Conservation (phyloP, 495 filamentous ascomycete genomes). For the Diplogelasinospora grovesii region DNA sequence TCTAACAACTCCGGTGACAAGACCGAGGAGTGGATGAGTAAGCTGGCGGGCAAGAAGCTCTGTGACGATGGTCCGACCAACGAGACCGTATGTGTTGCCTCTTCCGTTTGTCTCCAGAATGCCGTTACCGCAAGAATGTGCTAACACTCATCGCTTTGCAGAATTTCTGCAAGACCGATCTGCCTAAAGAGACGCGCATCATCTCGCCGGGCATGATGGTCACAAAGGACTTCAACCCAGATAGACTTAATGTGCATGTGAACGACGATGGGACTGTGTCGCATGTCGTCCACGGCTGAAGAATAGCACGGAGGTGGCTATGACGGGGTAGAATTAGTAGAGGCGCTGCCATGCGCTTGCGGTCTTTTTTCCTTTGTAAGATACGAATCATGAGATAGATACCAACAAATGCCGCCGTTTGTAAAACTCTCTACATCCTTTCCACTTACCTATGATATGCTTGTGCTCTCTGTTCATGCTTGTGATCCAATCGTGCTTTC, state of each 20-base stretch:
- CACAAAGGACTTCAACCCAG: slow-evolving; percentile 54
- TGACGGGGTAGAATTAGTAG: no score
- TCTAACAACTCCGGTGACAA: slow-evolving; percentile 41
- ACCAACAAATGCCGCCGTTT: no score
- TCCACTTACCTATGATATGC: no score
- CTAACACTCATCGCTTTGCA: slow-evolving; percentile 26
- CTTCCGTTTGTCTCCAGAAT: neutral
- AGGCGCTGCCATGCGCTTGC: neutral
- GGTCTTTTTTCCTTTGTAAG: no score
- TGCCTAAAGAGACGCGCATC: slow-evolving; percentile 62
- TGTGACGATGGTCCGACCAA: slow-evolving; percentile 31
- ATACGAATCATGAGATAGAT: no score
- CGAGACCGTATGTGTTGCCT: slow-evolving; percentile 36
- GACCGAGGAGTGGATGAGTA: slow-evolving; percentile 62
- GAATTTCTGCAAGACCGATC: slow-evolving; percentile 70
- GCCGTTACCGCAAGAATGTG: neutral
- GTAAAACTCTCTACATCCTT: no score
- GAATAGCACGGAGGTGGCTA: no score
- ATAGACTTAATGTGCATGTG: slow-evolving; percentile 66
- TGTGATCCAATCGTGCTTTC: neutral
- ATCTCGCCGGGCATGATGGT: slow-evolving; percentile 56
- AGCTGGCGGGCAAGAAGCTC: slow-evolving; percentile 69
- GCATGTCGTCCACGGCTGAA: slow-evolving; percentile 56
- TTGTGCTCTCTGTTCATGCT: neutral
- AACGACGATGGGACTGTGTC: slow-evolving; percentile 66